phyloP scores from a whole-genome alignment of 2,329 filamentous ascomycete species.

The Alternaria solani region DNA sequence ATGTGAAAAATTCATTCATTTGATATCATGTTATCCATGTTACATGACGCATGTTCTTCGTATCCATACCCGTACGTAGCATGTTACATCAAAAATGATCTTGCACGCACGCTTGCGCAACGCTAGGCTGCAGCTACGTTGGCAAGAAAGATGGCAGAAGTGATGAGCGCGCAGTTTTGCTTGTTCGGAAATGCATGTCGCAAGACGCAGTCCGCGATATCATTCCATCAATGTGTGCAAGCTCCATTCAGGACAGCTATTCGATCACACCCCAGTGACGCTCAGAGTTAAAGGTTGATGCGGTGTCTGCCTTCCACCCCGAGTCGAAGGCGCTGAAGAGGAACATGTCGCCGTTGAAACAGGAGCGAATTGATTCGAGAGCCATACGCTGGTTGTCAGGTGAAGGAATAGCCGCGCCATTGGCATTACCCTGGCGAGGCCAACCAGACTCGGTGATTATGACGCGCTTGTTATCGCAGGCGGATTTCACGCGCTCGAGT shows the following conservation, averaged over 20 bases:
- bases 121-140: constrained; percentile 22
- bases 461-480: constrained; percentile 65
- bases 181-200: constrained; percentile 7
- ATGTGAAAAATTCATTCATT: constrained; percentile 21
- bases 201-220: constrained; percentile 2
- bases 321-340: constrained; percentile 85
- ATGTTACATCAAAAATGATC: constrained; percentile 38
- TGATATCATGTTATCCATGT: constrained; percentile 39
- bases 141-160: constrained; percentile 23
- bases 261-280: constrained; percentile 71
- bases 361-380: constrained; percentile 68
- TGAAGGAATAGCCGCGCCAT: constrained; percentile 74
- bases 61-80: constrained; percentile 15
- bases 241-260: constrained; percentile 4
- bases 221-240: constrained; percentile 1
- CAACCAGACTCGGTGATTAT: constrained; percentile 86
- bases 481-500: constrained; percentile 57
- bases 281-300: constrained; percentile 73
- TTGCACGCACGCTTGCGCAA: constrained; percentile 20
- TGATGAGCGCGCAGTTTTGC: constrained; percentile 22
- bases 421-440: constrained; percentile 73
- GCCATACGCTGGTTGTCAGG: constrained; percentile 71
- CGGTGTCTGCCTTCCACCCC: constrained; percentile 74
- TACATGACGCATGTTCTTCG: constrained; percentile 31
- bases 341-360: constrained; percentile 68